A percentile compares a stretch with the other conserved stretches of the same genome.
These are phyloP conservation scores for Bromus sterilis DNA, from an alignment of 176 grass and related monocot genomes.

Conservation along the genomic window DNA sequence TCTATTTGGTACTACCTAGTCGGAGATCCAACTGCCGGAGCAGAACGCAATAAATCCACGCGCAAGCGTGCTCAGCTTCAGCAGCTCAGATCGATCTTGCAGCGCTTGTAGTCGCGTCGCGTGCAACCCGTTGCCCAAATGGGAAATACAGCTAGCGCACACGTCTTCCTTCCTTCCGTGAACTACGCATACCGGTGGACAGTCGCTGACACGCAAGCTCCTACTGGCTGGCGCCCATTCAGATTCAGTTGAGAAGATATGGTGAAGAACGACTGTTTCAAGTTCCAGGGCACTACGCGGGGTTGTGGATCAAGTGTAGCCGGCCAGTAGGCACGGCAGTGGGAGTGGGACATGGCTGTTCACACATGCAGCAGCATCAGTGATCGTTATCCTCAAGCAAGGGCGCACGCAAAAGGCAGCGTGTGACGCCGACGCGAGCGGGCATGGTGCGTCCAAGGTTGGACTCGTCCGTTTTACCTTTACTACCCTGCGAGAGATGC, in stretches of 20 bases:
- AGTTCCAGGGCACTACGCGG: too few relatives aligned
- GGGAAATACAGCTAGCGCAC: neutral
- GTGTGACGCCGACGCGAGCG: constrained; percentile 4
- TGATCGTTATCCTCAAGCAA: neutral
- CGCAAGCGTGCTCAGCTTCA: neutral
- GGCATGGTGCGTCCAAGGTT: constrained; percentile 17
- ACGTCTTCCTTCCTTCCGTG: too few relatives aligned
- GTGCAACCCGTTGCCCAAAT: neutral
- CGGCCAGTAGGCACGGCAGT: neutral
- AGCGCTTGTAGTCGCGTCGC: too few relatives aligned
- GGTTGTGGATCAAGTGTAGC: neutral
- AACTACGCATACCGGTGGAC: too few relatives aligned
- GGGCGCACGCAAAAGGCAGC: neutral
- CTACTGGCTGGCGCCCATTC: neutral
- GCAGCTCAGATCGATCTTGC: neutral
- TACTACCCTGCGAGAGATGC: neutral
- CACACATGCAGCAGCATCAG: neutral
- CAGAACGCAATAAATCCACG: neutral
- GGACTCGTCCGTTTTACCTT: neutral
- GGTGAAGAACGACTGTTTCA: too few relatives aligned
- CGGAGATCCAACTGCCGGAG: too few relatives aligned
- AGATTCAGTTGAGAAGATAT: neutral
- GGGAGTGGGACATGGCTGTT: constrained; percentile 17
- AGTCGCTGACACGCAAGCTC: too few relatives aligned
- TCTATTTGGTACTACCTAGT: too few relatives aligned